Evolutionary conservation across 2,329 filamentous ascomycete genomes (phyloP).

Genomic region (Colletotrichum tanaceti): DNA sequence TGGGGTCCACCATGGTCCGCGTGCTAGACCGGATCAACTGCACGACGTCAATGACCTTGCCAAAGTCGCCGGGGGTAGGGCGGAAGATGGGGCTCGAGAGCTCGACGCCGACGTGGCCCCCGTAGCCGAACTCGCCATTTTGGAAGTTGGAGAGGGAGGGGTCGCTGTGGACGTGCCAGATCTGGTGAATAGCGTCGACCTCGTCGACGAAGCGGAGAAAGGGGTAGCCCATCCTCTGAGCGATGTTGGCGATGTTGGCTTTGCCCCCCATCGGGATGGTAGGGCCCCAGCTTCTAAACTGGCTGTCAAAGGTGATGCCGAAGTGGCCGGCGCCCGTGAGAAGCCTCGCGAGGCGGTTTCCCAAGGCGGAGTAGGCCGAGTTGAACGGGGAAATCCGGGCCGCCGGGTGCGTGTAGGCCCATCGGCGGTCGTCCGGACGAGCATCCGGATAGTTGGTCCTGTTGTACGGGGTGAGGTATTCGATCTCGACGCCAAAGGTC

Average conservation of each 20-base stretch:
- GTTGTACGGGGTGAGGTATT: slow-evolving; percentile 26
- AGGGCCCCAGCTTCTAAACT: not conserved
- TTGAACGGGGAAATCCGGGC: not conserved
- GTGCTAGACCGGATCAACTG: slow-evolving; percentile 8
- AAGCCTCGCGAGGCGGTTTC: not conserved
- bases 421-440: slow-evolving; percentile 8
- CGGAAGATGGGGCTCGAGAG: slow-evolving; percentile 26
- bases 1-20: slow-evolving; percentile 10
- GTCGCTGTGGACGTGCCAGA: slow-evolving; percentile 25
- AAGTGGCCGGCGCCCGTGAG: slow-evolving; percentile 14
- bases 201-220: not conserved
- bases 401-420: slow-evolving; percentile 6
- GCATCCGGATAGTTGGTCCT: not conserved
- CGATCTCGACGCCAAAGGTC: slow-evolving; percentile 37
- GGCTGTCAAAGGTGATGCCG: not conserved
- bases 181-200: not conserved
- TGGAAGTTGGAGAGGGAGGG: slow-evolving; percentile 9
- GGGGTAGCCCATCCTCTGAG: not conserved
- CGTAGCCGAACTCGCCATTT: slow-evolving; percentile 16
- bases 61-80: not conserved
- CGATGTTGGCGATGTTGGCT: not conserved
- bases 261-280: not conserved
- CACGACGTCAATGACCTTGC: slow-evolving; percentile 8
- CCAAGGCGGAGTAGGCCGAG: not conserved
- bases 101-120: slow-evolving; percentile 25